Evolutionary conservation across 2,329 filamentous ascomycete species (phyloP).

Genomic region (Sodiomyces alkalinus): DNA sequence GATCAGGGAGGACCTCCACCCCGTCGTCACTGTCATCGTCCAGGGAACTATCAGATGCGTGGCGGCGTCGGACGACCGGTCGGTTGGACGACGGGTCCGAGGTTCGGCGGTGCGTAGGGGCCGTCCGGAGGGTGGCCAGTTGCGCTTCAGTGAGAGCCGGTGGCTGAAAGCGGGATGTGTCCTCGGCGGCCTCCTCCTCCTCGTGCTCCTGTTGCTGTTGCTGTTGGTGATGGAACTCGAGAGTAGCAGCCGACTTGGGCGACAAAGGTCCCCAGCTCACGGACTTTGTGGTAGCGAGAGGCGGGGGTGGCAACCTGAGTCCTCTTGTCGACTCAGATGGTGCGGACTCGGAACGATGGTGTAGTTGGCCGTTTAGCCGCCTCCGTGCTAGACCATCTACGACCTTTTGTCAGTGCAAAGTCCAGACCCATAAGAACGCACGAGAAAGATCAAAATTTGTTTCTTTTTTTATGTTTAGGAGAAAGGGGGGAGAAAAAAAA

Average conservation of each 20-base stretch:
- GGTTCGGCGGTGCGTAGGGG: conserved; percentile 12
- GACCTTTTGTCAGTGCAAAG: too few species aligned
- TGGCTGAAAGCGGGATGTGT: conserved; percentile 3
- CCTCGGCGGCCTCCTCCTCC: conserved; percentile 3
- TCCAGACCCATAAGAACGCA: too few species aligned
- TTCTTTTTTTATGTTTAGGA: conserved; percentile 4
- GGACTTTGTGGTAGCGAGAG: conserved; percentile 20
- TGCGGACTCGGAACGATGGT: conserved; percentile 2
- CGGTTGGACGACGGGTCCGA: conserved; percentile 21
- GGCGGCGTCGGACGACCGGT: conserved; percentile 11
- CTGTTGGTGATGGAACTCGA: conserved; percentile 23
- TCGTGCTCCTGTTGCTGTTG: conserved; percentile 14
- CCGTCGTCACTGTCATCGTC: conserved; percentile 19
- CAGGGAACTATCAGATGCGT: too few species aligned
- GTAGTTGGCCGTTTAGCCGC: conserved; percentile 4
- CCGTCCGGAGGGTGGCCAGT: conserved; percentile 6
- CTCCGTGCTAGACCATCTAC: conserved; percentile 16
- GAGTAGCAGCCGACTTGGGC: conserved; percentile 30
- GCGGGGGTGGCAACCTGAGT: conserved; percentile 4
- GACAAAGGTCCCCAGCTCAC: conserved; percentile 34
- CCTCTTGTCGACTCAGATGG: conserved; percentile 1
- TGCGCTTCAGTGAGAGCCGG: conserved; percentile 7
- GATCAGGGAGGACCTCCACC: conserved; percentile 28
- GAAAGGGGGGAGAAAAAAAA: background rate
- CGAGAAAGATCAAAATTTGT: too few species aligned